Evolutionary conservation across 176 grass and related monocot species (phyloP).

Genomic region (maize (Zea mays)): Zm-B73-REFERENCE-NAM-5.0 NC_050097.1:30795501-30796000

Average conservation of each 20-base stretch:
- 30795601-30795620: too few relatives aligned
- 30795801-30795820: background rate
- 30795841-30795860: background rate
- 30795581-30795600: too few relatives aligned
- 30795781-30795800: background rate
- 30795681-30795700: background rate
- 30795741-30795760: background rate
- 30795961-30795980: background rate
- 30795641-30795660: background rate
- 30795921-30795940: background rate
- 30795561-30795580: background rate
- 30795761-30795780: too few relatives aligned
- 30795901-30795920: too few relatives aligned
- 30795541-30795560: background rate
- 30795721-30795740: background rate
- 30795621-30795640: too few relatives aligned
- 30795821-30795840: background rate
- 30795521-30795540: background rate
- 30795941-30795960: background rate
- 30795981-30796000: background rate
- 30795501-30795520: background rate
- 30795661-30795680: too few relatives aligned
- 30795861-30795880: slow-evolving; percentile 11
- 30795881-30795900: background rate
- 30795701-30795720: background rate